phyloP scores from a whole-genome alignment of 2,329 filamentous ascomycete species.

The Arachnopeziza araneosa region DNA sequence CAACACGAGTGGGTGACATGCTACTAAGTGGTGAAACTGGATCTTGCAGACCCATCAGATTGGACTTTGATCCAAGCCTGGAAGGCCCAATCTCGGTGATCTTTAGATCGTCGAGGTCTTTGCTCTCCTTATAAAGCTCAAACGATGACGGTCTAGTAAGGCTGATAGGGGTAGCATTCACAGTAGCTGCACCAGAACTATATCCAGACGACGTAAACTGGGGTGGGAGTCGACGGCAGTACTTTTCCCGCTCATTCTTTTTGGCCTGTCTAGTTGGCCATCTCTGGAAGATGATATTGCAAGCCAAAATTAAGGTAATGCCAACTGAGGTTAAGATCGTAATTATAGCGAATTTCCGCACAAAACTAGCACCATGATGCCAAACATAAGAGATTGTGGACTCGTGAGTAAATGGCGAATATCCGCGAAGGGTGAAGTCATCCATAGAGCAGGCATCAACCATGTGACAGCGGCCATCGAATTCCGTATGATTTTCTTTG shows the following conservation, averaged over 20 bases:
- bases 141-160: no score
- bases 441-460: conserved; percentile 30
- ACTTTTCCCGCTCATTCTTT: conserved; percentile 2
- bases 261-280: not conserved
- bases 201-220: not conserved
- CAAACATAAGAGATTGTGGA: not conserved
- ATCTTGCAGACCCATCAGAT: no score
- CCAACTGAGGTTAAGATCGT: no score
- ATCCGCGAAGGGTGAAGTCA: conserved; percentile 11
- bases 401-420: conserved; percentile 1
- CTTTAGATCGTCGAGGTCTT: not conserved
- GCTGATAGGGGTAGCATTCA: not conserved
- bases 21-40: no score
- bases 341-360: no score
- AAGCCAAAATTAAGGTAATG: no score
- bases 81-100: not conserved
- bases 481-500: conserved; percentile 22
- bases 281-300: no score
- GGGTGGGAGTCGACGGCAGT: not conserved
- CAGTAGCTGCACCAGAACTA: not conserved
- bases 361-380: no score
- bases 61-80: no score
- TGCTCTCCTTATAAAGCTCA: no score
- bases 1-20: no score
- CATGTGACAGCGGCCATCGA: conserved; percentile 28